Conservation (phyloP, 805 yeast genomes). For the Teunomyces stri region DNA sequence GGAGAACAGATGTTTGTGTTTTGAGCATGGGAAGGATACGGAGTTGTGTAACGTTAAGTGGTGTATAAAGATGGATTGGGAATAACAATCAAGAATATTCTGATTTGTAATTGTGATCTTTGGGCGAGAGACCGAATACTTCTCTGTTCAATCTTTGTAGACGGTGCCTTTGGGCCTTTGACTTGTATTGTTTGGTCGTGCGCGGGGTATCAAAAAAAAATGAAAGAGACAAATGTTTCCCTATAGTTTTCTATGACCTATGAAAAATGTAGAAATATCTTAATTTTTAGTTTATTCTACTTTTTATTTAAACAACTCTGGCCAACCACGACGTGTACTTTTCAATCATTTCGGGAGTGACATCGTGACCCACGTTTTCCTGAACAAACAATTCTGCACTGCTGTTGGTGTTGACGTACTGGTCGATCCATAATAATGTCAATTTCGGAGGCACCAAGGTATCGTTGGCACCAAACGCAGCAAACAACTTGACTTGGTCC, state of each 20-base stretch:
- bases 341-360: slow-evolving; percentile 33
- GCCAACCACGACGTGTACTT: slow-evolving; percentile 32
- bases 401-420: slow-evolving; percentile 24
- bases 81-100: too few relatives aligned
- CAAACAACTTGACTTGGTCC: slow-evolving; percentile 30
- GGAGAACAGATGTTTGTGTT: slow-evolving; percentile 13
- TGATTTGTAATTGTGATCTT: too few relatives aligned
- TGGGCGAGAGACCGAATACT: too few relatives aligned
- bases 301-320: slow-evolving; percentile 2
- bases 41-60: background rate
- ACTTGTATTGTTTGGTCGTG: background rate
- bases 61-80: too few relatives aligned
- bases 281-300: background rate
- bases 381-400: slow-evolving; percentile 27
- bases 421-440: slow-evolving; percentile 30
- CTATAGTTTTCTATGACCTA: too few relatives aligned
- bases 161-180: too few relatives aligned
- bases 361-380: slow-evolving; percentile 32
- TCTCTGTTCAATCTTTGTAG: too few relatives aligned
- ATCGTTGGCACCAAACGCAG: slow-evolving; percentile 36
- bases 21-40: slow-evolving; percentile 9
- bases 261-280: too few relatives aligned
- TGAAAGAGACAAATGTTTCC: too few relatives aligned
- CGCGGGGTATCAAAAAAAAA: background rate
- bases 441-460: slow-evolving; percentile 35